Base-by-base conservation (phyloP, 148 eudicot species). In the Euryodendron excelsum region DNA sequence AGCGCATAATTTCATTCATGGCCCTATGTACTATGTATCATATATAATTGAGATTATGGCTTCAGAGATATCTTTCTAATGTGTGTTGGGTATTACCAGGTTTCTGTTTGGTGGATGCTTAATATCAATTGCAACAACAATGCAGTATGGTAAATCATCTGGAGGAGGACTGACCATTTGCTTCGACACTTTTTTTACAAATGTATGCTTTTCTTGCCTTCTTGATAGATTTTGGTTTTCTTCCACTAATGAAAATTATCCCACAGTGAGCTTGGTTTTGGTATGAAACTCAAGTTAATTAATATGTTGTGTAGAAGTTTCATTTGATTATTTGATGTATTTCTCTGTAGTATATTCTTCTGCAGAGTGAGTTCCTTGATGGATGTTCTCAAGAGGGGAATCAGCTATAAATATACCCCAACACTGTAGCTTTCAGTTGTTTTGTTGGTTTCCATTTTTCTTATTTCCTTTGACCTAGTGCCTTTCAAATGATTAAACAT, bases 91-190 rank as follows among this genome's bases (percentile, higher is more conserved):
- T n/a, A 2, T 9, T 58, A 23, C 34, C 70, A 80, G 83, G 66
- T 67, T 80, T 45, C 69, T 25, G 36, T 21, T 74, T 73, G 45
- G 47, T 64, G 74, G 56, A 30, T 53, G 28, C 69, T 59, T 62
- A 12, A 28, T 55, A 17, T 55, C 18, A 13, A 67, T 69, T 45
- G 30, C 68, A 56, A 30, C 56, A 7, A 37, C 33, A 0, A 62
- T 2, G 37, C 82, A 58, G 0, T 56, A 31, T 15, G 36, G 73
- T 65, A 64, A 80, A 75, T 47, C 48, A 44, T 64, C 21, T 18
- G 58, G 74, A 55, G 48, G 15, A 41, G 23, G 69, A 59, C 36
- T 56, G 36, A 18, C 56, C 50, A 61, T 3, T 23, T 11, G 21
- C 69, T 53, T 33, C 1, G 37, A 64, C 77, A 8, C 15, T 34